Percentiles rank a stretch among this genome's conserved stretches.
These are phyloP conservation scores for Carpinus viminea DNA, from an alignment of 306 rosid genomes.

Conservation along the genomic window DNA sequence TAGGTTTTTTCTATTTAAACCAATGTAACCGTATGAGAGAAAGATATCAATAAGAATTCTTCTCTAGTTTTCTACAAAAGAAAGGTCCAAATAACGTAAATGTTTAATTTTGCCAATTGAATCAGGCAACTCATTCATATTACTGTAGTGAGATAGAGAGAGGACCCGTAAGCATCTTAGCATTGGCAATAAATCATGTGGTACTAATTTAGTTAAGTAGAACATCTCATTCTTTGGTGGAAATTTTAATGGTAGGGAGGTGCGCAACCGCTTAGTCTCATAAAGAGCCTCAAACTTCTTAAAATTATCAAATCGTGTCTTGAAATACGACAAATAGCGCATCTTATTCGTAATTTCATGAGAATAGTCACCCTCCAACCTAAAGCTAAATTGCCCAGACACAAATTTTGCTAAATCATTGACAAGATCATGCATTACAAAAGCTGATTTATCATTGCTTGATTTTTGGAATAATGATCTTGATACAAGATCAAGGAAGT, in stretches of 20 bases:
- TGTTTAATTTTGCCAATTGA: conserved; percentile 29
- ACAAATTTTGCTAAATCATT: conserved; percentile 40
- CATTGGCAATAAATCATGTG: conserved; percentile 4
- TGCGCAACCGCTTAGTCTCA: conserved; percentile 24
- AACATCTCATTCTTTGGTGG: neutral
- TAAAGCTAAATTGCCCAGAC: conserved; percentile 16
- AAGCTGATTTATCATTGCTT: neutral
- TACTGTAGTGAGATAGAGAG: neutral
- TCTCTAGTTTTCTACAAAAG: too few species aligned
- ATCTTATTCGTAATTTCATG: neutral
- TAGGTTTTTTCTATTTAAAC: too few species aligned
- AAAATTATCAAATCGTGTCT: conserved; percentile 23
- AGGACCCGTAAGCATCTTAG: conserved; percentile 28
- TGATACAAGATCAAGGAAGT: conserved; percentile 32
- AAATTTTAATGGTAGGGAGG: conserved; percentile 16
- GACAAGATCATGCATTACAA: conserved; percentile 40
- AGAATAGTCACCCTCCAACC: neutral
- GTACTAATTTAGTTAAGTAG: neutral
- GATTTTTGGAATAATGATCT: conserved; percentile 39
- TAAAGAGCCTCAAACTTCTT: conserved; percentile 28
- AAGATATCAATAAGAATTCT: too few species aligned
- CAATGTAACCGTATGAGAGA: too few species aligned
- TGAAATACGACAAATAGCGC: conserved; percentile 36
- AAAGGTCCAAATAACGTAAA: conserved; percentile 39
- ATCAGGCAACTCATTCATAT: conserved; percentile 7